phyloP scores from a whole-genome alignment of 371 early-diverging fungal species.

The Mortierella polycephala region DNA sequence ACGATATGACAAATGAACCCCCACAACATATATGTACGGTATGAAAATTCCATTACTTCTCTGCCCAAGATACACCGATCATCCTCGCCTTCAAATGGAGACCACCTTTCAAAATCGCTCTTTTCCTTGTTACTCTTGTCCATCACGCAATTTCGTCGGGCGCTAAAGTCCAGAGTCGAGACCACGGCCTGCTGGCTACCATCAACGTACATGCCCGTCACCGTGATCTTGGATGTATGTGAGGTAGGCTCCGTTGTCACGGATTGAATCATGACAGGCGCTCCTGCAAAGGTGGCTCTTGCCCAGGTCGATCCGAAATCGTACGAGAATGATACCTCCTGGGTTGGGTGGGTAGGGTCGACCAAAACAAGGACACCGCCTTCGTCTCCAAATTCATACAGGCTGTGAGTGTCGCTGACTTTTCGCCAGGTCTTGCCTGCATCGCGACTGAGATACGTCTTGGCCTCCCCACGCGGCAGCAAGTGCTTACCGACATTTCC shows the following conservation, averaged over 20 bases:
- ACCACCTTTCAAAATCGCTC: conserved; percentile 85
- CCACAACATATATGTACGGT: too few species aligned
- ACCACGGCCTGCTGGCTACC: conserved; percentile 20
- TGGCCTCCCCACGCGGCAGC: conserved; percentile 65
- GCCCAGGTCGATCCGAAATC: conserved; percentile 69
- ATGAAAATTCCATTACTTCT: conserved; percentile 54
- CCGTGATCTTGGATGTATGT: conserved; percentile 65
- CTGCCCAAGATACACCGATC: conserved; percentile 63
- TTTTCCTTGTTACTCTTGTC: conserved; percentile 63
- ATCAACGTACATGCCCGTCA: conserved; percentile 57
- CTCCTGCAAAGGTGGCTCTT: conserved; percentile 57
- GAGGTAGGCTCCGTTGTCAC: conserved; percentile 73
- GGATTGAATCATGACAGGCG: conserved; percentile 59
- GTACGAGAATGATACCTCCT: conserved; percentile 65
- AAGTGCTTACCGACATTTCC: conserved; percentile 86
- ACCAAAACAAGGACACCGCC: conserved; percentile 78
- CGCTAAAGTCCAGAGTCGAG: conserved; percentile 42
- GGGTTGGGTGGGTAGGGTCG: conserved; percentile 78
- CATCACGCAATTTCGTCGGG: conserved; percentile 32
- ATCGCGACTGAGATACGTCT: conserved; percentile 86
- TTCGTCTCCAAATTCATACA: conserved; percentile 87
- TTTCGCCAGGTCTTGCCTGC: conserved; percentile 82
- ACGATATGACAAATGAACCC: too few species aligned
- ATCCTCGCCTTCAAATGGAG: conserved; percentile 58
- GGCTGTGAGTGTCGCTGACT: conserved; percentile 65